Base-by-base conservation (phyloP, 2,329 filamentous ascomycete genomes). In the Paraphaeosphaeria minitans region DNA sequence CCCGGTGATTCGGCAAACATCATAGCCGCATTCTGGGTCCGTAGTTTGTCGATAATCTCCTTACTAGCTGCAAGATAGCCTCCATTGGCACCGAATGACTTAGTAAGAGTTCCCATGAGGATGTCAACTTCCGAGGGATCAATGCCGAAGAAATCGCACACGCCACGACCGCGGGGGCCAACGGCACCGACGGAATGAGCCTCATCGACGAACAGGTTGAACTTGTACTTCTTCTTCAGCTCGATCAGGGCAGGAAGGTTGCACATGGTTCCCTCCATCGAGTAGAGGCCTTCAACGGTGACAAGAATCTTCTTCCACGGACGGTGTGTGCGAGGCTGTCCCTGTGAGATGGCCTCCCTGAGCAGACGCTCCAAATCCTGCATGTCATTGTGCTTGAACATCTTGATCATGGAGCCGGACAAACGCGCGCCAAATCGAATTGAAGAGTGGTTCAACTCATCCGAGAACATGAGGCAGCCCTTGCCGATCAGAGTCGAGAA, bases 281-380 rank as follows among this genome's bases (percentile, higher is more conserved):
- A 98, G 83, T 99, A 99, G 21, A 99, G 85, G 68, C 95, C 95
- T 77, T 99, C 95, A 39, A 99, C 92, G 39, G 94, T 93, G 46
- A 99, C 91, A 53, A 99, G 78, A 60, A 99, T 98, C 87, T 98
- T 99, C 84, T 96, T 97, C 95, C 95, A 99, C 1, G 95, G 95
- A 31, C 95, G 90, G 78, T 99, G 95, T n/a, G 94, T 99, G 66
- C 95, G 90, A 54, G 95, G 95, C 75, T 99, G 95, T 46, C 95
- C 95, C 79, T 98, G 94, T 14, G 94, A 93, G 74, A 99, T 98
- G 65, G 89, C 90, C 75, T 98, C 93, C 43, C 95, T 90, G 7
- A 99, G 86, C 68, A 90, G 88, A 59, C 86, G 86, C 80, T 99
- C 95, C 19, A 99, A 84, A 68, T 96, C 89, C 29, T 79, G 81